Conservation (phyloP, 192 early-diverging fungal species). For the Coemansia sp. region DNA sequence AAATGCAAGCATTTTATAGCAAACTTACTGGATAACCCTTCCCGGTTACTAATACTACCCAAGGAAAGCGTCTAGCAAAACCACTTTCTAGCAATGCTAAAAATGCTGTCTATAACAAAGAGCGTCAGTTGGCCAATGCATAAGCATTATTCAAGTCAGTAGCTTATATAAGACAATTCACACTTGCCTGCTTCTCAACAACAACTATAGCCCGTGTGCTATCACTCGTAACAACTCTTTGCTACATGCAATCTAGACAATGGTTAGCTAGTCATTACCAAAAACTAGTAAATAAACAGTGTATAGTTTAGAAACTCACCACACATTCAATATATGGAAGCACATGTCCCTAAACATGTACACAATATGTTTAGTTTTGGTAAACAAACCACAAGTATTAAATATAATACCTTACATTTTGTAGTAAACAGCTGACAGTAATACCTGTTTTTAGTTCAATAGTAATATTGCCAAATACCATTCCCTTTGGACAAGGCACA, state of each 20-base stretch:
- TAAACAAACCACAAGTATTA: neutral
- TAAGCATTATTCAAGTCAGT: neutral
- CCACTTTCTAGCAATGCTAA: conserved; percentile 40
- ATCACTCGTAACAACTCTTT: conserved; percentile 2
- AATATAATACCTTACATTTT: conserved; percentile 16
- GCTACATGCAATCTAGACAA: conserved; percentile 8
- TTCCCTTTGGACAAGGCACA: conserved; percentile 38
- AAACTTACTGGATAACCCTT: conserved; percentile 49
- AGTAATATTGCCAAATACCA: conserved; percentile 27
- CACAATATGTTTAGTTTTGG: neutral
- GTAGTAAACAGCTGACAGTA: conserved; percentile 12
- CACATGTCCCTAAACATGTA: conserved; percentile 17
- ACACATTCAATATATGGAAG: conserved; percentile 31
- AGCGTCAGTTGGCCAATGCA: neutral
- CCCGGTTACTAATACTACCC: conserved; percentile 29
- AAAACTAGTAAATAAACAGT: neutral
- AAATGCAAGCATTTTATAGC: neutral
- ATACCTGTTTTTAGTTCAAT: conserved; percentile 29
- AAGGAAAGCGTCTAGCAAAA: conserved; percentile 26
- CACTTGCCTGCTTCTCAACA: conserved; percentile 44
- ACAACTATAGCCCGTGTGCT: conserved; percentile 13
- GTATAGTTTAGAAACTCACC: conserved; percentile 15
- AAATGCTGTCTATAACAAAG: conserved; percentile 32
- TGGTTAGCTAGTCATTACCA: neutral
- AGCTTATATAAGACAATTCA: neutral